Conservation (phyloP, 495 filamentous ascomycete species). For the Aspergillus biplanus region DNA sequence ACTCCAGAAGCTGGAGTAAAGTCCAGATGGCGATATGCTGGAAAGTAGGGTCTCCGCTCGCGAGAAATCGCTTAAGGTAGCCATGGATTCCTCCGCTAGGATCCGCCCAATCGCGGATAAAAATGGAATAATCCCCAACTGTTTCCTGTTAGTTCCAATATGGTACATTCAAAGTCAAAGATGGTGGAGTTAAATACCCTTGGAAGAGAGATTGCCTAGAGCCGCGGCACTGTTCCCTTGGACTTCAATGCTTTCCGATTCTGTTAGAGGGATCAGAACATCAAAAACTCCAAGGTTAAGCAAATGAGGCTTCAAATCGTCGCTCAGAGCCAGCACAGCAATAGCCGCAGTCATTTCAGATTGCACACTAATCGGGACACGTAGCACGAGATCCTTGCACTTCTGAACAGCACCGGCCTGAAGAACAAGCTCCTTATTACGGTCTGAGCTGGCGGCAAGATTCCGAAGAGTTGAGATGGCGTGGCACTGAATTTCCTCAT, state of each 20-base stretch:
- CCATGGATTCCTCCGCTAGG: constrained; percentile 94
- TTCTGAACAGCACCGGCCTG: constrained; percentile 97
- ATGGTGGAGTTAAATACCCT: constrained; percentile 65
- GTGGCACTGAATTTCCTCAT: constrained; percentile 98
- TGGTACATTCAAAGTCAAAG: not conserved
- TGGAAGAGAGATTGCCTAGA: constrained; percentile 92
- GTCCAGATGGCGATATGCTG: constrained; percentile 99
- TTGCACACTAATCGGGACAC: constrained; percentile 92
- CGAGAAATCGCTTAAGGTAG: constrained; percentile 89
- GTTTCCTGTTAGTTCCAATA: constrained; percentile 13
- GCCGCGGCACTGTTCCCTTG: constrained; percentile 98
- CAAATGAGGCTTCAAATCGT: constrained; percentile 90
- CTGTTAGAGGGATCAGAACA: constrained; percentile 91
- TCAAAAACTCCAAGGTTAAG: constrained; percentile 95
- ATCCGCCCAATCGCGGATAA: constrained; percentile 89
- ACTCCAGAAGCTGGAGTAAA: constrained; percentile 90
- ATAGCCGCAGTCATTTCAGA: constrained; percentile 99
- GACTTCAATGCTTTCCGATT: constrained; percentile 94
- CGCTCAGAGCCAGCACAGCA: constrained; percentile 93
- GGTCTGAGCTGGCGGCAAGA: constrained; percentile 92
- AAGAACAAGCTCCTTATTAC: constrained; percentile 94
- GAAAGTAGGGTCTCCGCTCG: constrained; percentile 93
- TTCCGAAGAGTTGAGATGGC: constrained; percentile 97
- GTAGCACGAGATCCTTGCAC: constrained; percentile 93
- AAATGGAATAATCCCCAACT: constrained; percentile 97